Conservation (phyloP, 176 grass and related monocot genomes). For the Eragrostis nindensis region DNA sequence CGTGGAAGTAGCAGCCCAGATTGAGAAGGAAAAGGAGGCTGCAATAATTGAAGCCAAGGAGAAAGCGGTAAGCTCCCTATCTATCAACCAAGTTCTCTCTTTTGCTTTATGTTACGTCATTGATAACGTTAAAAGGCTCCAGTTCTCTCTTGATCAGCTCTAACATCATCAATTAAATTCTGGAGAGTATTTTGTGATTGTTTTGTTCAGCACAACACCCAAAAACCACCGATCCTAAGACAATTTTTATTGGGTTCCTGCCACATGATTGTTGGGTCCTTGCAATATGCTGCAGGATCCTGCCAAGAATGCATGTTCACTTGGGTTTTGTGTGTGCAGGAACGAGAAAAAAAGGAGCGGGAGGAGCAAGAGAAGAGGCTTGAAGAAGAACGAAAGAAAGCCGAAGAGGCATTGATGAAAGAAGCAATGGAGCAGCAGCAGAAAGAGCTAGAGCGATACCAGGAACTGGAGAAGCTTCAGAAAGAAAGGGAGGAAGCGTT, state of each 20-base stretch:
- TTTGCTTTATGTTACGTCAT: constrained; percentile 6
- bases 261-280: not conserved
- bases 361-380: constrained; percentile 89
- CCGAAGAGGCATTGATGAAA: constrained; percentile 77
- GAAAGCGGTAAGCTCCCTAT: constrained; percentile 64
- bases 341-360: constrained; percentile 72
- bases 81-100: not conserved
- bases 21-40: constrained; percentile 95
- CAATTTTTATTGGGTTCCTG: not conserved
- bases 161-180: not conserved
- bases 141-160: not conserved
- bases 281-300: not conserved
- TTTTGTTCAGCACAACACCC: not conserved
- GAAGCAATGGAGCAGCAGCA: constrained; percentile 85
- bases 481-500: constrained; percentile 88
- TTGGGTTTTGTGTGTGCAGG: constrained; percentile 43
- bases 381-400: constrained; percentile 84
- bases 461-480: constrained; percentile 86
- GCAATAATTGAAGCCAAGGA: constrained; percentile 63
- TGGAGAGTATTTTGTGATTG: not conserved
- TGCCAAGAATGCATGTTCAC: not conserved
- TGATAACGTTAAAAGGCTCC: not conserved
- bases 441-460: constrained; percentile 92
- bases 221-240: not conserved
- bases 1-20: constrained; percentile 70